Percentiles rank a stretch among this genome's conserved stretches.
Conservation (phyloP, 78 protist genomes). For the Diacronema lutheri region DNA sequence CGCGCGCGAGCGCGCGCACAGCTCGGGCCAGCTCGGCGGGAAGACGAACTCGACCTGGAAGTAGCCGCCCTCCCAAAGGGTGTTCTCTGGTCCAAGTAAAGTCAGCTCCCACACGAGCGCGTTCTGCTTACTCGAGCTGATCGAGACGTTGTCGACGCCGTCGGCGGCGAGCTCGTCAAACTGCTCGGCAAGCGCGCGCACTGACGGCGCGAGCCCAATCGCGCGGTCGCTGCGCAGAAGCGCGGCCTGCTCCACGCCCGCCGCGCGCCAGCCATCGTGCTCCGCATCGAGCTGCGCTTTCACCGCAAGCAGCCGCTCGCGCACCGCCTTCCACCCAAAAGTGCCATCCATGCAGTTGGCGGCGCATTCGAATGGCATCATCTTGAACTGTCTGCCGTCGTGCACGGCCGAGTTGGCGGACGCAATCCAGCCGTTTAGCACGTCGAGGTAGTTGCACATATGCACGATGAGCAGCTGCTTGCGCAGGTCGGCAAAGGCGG, state of each 20-base stretch:
- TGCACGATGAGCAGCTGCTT: neutral
- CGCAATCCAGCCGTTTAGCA: no score
- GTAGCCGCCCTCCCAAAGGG: neutral
- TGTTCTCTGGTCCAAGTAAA: neutral
- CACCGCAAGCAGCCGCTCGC: neutral
- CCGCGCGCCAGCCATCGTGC: neutral
- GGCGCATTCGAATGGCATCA: constrained; percentile 14
- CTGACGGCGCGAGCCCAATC: no score
- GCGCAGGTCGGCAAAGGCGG: neutral
- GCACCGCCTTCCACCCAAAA: neutral
- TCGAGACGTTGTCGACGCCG: no score
- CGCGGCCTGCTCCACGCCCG: constrained; percentile 3
- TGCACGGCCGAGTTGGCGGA: no score
- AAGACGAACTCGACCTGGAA: neutral
- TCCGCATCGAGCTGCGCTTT: neutral
- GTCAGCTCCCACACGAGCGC: neutral
- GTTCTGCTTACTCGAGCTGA: neutral
- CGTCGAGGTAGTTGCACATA: no score
- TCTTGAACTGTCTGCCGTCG: neutral
- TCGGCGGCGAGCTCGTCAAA: no score
- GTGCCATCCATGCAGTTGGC: neutral
- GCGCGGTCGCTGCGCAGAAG: no score
- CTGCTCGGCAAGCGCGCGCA: no score
- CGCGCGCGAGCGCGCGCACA: neutral
- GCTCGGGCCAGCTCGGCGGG: constrained; percentile 6